Evolutionary conservation across 1,284 basidiomycete species (phyloP).

Genomic region (Heterobasidion annosum): DNA sequence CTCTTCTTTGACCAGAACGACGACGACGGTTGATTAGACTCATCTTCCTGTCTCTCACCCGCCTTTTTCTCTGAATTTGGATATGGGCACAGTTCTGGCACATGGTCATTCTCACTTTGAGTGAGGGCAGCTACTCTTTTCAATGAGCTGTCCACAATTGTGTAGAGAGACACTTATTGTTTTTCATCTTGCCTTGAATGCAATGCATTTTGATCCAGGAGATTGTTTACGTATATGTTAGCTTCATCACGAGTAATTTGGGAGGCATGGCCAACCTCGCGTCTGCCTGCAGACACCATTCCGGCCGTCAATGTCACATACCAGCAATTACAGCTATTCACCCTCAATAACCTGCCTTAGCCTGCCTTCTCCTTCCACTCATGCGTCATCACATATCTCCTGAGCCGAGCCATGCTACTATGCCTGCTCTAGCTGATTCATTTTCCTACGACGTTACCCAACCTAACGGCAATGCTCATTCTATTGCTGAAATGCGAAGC

Average conservation of each 20-base stretch:
- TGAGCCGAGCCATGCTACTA: background rate
- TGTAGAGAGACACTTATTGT: constrained; percentile 49
- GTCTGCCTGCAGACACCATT: background rate
- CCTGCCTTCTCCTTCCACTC: too few relatives aligned
- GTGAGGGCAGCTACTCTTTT: constrained; percentile 52
- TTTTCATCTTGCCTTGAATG: background rate
- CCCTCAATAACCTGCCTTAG: too few relatives aligned
- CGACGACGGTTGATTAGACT: constrained; percentile 57
- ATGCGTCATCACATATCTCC: too few relatives aligned
- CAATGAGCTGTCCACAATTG: constrained; percentile 69
- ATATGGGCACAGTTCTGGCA: constrained; percentile 48
- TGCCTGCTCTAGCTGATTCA: background rate
- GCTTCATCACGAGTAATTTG: background rate
- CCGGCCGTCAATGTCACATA: background rate
- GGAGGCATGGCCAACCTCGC: background rate
- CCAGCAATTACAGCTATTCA: background rate
- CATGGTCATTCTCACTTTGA: constrained; percentile 64
- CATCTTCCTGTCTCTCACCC: constrained; percentile 69
- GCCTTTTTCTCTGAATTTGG: constrained; percentile 20
- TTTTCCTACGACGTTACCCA: background rate
- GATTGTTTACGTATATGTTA: background rate
- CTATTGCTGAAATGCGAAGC: constrained; percentile 18
- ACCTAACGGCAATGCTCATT: constrained; percentile 7
- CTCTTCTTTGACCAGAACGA: constrained; percentile 42
- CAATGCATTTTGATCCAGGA: background rate